Evolutionary conservation across 495 filamentous ascomycete genomes (phyloP), one percentile per base, ranked within the genome.

Genomic region (Hypoxylon lienhwacheense): DNA sequence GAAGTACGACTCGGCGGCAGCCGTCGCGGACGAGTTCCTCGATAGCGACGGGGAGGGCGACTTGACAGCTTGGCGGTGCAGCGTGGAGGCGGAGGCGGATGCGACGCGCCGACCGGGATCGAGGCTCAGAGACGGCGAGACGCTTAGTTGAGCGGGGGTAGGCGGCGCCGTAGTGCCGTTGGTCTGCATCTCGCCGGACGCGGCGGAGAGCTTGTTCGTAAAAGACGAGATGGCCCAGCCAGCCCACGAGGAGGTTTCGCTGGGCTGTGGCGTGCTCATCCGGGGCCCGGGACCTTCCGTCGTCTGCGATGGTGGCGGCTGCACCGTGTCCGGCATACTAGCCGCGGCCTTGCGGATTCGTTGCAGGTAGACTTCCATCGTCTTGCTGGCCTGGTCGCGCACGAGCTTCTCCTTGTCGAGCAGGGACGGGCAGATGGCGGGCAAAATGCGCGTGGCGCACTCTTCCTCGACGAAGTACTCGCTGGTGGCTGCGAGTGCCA

Each of bases 181-280:
- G 56, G 66, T 58, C 54, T 90, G 78, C 36, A 98, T 97, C 35
- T 95, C 86, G 12, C 93, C 93, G 20, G 84, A 85, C 2, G 90
- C 89, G 2, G 89, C 69, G 8, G 87, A 82, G 20, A 98, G 66
- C 63, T 95, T 97, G 69, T 96, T 96, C 3, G 93, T 96, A 70
- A 98, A 97, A n/a, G 89, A 95, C 1, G 93, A 96, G 35, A 98
- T 96, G 0, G 93, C 93, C 93, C 93, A 98, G 32, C 95, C 93
- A 4, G 92, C 83, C 95, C 92, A 97, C 17, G 74, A 72, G 2
- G 84, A 81, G 10, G 84, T 82, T 7, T 71, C 72, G 26, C 69
- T 69, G 1, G 77, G 66, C 46, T 87, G 85, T 4, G 83, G 79
- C 1, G 88, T 93, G 48, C 85, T 86, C 74, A 95, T 91, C 15